Evolutionary conservation across 2,329 filamentous ascomycete genomes (phyloP).

Genomic region (Epichloe festucae): DNA sequence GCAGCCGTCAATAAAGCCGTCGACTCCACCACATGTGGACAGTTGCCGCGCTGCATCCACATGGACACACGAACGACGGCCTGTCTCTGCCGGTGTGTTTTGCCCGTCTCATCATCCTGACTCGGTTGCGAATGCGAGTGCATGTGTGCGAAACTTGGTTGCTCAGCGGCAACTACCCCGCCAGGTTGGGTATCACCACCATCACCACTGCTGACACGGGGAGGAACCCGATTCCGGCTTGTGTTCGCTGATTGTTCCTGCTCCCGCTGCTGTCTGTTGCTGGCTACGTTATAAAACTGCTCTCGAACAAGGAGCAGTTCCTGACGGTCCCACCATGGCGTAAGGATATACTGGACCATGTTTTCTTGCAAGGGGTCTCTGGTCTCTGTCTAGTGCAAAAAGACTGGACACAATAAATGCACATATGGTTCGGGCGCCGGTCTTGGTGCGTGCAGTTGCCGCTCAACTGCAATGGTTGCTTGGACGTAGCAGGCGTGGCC

Average conservation of each 20-base stretch:
- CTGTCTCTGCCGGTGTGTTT: conserved; percentile 21
- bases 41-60: conserved; percentile 61
- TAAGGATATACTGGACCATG: conserved; percentile 62
- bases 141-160: not conserved
- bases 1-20: conserved; percentile 62
- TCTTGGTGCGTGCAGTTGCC: too few species aligned
- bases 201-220: not conserved
- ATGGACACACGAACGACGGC: conserved; percentile 48
- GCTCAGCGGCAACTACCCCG: not conserved
- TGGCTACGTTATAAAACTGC: conserved; percentile 41
- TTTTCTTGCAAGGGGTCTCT: not conserved
- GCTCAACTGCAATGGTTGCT: too few species aligned
- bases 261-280: conserved; percentile 7
- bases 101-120: conserved; percentile 5
- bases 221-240: not conserved
- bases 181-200: not conserved
- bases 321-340: conserved; percentile 54
- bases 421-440: too few species aligned
- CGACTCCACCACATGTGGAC: conserved; percentile 69
- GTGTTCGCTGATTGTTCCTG: not conserved
- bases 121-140: not conserved
- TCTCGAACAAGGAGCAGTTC: conserved; percentile 54
- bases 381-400: not conserved
- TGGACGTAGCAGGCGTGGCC: too few species aligned
- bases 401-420: not conserved